A percentile compares a stretch with the other conserved stretches of the same genome.
Evolutionary conservation across 345 rosid genomes (phyloP).

Genomic region (Mallotus nudiflorus): DNA sequence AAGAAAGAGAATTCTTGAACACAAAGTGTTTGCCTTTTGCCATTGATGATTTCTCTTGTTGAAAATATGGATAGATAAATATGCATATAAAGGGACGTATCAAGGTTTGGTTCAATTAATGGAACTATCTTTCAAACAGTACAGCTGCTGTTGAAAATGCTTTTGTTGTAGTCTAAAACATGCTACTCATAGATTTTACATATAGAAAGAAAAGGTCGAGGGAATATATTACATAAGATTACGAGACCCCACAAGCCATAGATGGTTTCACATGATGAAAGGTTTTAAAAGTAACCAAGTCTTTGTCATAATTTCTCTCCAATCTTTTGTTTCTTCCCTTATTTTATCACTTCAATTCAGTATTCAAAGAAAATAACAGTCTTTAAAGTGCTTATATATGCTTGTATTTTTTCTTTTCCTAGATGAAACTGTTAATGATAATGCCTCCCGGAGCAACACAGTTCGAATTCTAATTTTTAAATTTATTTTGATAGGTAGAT

Average conservation of each 20-base stretch:
- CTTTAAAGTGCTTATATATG: too few species aligned
- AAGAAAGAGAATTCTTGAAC: too few species aligned
- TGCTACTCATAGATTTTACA: constrained; percentile 3
- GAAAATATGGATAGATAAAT: constrained; percentile 5
- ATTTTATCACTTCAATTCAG: neutral
- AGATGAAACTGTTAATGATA: too few species aligned
- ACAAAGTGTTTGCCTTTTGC: constrained; percentile 16
- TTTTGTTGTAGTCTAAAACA: constrained; percentile 16
- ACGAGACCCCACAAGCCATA: constrained; percentile 31
- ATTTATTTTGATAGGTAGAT: too few species aligned
- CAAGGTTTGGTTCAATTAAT: constrained; percentile 33
- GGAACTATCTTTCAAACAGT: constrained; percentile 9
- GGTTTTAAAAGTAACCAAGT: constrained; percentile 22
- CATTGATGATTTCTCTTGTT: too few species aligned
- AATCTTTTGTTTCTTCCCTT: constrained; percentile 23
- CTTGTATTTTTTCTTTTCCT: too few species aligned
- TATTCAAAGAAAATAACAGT: too few species aligned
- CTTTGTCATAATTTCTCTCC: constrained; percentile 20
- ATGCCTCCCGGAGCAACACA: too few species aligned
- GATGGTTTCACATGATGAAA: constrained; percentile 33
- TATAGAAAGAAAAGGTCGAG: neutral
- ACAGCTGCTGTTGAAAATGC: too few species aligned
- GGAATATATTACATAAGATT: constrained; percentile 17
- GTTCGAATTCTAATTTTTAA: too few species aligned
- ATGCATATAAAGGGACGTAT: constrained; percentile 17